Conservation (phyloP, 306 rosid species). For the Pterocarpus santalinus region DNA sequence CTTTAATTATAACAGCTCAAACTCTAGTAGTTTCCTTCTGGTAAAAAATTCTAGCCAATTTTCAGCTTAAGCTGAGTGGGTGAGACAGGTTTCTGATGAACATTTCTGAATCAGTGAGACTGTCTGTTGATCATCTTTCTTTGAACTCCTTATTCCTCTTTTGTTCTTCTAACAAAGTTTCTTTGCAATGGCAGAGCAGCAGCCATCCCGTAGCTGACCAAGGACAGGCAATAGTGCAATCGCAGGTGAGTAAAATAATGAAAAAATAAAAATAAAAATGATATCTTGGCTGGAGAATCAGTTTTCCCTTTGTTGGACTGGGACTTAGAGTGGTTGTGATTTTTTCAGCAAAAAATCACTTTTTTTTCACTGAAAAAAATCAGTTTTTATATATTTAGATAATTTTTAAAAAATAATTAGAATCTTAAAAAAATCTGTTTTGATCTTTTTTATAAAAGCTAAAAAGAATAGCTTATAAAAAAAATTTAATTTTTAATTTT, state of each 20-base stretch:
- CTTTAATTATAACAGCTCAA: background rate
- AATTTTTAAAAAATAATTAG: too few species aligned
- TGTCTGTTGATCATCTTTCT: constrained; percentile 15
- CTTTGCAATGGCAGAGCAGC: constrained; percentile 46
- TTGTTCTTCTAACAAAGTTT: background rate
- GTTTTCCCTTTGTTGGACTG: background rate
- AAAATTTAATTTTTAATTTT: too few species aligned
- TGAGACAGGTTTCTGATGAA: constrained; percentile 14
- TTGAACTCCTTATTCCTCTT: constrained; percentile 8
- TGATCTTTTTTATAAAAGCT: background rate
- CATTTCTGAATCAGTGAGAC: constrained; percentile 29
- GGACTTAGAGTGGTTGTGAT: too few species aligned
- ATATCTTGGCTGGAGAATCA: constrained; percentile 11
- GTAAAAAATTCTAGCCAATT: constrained; percentile 19
- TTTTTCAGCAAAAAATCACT: too few species aligned
- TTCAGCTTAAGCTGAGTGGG: constrained; percentile 15
- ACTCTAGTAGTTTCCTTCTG: background rate
- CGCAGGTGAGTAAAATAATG: constrained; percentile 46
- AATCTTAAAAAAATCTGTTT: background rate
- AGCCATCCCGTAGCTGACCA: constrained; percentile 41
- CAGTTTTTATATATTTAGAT: too few species aligned
- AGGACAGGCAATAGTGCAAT: constrained; percentile 29
- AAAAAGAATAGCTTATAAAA: too few species aligned
- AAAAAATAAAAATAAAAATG: background rate
- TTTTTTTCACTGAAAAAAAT: too few species aligned